Evolutionary conservation across 345 rosid genomes (phyloP), one percentile per base, ranked within the genome.

Genomic region (Gynandropsis gynandra): DNA sequence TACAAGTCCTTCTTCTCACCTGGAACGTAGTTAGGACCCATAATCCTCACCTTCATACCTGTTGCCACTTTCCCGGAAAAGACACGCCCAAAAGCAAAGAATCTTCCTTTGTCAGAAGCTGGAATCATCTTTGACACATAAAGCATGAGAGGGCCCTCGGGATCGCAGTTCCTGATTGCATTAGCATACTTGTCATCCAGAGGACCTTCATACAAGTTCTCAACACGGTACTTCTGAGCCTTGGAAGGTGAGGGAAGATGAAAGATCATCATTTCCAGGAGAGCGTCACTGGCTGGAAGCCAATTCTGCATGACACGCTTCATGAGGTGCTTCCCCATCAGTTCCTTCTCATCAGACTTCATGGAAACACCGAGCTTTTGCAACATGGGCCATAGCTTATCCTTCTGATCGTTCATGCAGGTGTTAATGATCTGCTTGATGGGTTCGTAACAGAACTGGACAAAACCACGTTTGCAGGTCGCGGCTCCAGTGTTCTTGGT

Each of bases 91-190:
- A 78, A 81, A 8, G 87, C 87, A 72, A 64, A 78, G 64, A 81
- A 81, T 41, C 83, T 71, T 10, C 83, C 83, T 63, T 78, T 80
- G 36, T 80, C 87, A 35, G 87, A 73, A 0, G 83, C 87, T 10
- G 87, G 87, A 74, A 81, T 75, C 83, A 81, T 81, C 72, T 81
- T 81, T 4, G 87, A 81, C 7, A 81, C 87, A 47, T 81, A 81
- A 10, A 81, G 80, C 88, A 81, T 81, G 15, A 81, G 84, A 11
- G 84, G 88, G 8, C 82, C 84, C 0, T 76, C 72, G 1, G 82
- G 82, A 44, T 81, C 88, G 68, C 82, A 81, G 62, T 65, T 74
- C 58, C 87, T 67, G 46, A 81, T 73, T 16, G 83, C 87, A 56
- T 31, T 76, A 4, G 87, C 80, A 40, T 75, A 81, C 5, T 29